phyloP scores from a whole-genome alignment of 305 asterid species.

The Rubia balearica region DNA sequence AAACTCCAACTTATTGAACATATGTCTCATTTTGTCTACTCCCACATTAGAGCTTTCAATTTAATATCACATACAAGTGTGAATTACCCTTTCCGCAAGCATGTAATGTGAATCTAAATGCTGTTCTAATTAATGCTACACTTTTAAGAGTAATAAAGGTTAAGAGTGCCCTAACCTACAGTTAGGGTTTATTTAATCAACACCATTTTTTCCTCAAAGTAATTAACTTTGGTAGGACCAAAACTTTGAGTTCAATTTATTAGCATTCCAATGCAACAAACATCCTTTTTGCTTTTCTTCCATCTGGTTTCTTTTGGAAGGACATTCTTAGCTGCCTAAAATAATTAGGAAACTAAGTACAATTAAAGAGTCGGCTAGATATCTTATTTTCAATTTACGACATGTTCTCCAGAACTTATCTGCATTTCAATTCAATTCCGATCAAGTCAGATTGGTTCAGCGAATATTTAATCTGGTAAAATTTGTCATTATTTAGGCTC shows the following conservation, averaged over 20 bases:
- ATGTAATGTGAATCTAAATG: no score
- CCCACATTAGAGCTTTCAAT: neutral
- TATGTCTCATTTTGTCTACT: neutral
- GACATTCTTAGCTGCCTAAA: neutral
- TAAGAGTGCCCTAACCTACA: neutral
- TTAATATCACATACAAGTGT: neutral
- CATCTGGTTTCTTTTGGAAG: neutral
- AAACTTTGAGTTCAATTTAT: neutral
- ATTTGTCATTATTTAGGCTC: no score
- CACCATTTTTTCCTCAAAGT: neutral
- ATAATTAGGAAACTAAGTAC: no score
- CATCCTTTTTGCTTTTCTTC: neutral
- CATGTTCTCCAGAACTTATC: fast-evolving
- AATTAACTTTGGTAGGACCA: slow-evolving; percentile 1
- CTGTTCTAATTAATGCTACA: neutral
- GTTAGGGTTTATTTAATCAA: neutral
- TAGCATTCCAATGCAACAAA: neutral
- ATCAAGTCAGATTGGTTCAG: no score
- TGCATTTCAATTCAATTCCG: no score
- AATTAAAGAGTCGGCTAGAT: no score
- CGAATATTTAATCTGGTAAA: no score
- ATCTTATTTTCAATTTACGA: no score
- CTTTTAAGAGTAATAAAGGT: neutral
- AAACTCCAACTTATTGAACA: neutral
- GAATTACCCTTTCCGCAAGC: neutral